Percentiles rank a stretch among this genome's conserved stretches.
These are phyloP conservation scores for Terana coerulea DNA, from an alignment of 768 basidiomycete species.

Conservation along the genomic window DNA sequence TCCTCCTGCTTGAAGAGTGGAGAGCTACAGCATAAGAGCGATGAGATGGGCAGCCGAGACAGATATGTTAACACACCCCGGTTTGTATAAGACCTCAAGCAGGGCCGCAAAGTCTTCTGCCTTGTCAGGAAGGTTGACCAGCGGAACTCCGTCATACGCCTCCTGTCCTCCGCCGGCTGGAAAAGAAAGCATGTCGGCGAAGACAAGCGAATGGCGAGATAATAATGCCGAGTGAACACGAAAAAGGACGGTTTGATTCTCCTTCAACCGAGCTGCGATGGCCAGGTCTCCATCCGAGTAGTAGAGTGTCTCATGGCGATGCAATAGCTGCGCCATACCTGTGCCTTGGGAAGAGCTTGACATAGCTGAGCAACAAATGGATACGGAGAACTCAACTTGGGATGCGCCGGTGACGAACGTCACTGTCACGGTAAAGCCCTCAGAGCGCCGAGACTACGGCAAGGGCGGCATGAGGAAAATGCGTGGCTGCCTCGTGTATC, in stretches of 20 bases:
- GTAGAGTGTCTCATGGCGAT: slow-evolving; percentile 1
- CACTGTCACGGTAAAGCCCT: no score
- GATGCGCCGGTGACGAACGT: no score
- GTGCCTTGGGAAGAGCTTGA: no score
- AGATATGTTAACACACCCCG: slow-evolving; percentile 18
- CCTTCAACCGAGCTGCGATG: background rate
- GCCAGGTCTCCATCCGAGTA: slow-evolving; percentile 11
- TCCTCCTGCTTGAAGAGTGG: slow-evolving; percentile 25
- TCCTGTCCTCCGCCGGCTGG: slow-evolving; percentile 9
- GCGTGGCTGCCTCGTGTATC: no score
- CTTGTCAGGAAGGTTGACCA: slow-evolving; percentile 26
- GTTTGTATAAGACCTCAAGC: slow-evolving; percentile 24
- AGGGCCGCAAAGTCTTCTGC: slow-evolving; percentile 24
- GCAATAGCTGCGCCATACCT: no score
- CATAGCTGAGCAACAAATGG: no score
- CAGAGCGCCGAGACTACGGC: no score
- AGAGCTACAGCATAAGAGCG: slow-evolving; percentile 13
- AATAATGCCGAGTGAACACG: slow-evolving; percentile 9
- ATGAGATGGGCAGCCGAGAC: background rate
- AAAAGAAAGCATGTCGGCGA: slow-evolving; percentile 10
- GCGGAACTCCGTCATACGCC: slow-evolving; percentile 24
- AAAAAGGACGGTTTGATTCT: background rate
- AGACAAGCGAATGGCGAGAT: slow-evolving; percentile 8
- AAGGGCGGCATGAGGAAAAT: no score
- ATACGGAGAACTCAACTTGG: no score